Percentiles rank a stretch among this genome's conserved stretches.
These are phyloP conservation scores for Zalerion maritima DNA, from an alignment of 495 filamentous ascomycete species.

Conservation along the genomic window DNA sequence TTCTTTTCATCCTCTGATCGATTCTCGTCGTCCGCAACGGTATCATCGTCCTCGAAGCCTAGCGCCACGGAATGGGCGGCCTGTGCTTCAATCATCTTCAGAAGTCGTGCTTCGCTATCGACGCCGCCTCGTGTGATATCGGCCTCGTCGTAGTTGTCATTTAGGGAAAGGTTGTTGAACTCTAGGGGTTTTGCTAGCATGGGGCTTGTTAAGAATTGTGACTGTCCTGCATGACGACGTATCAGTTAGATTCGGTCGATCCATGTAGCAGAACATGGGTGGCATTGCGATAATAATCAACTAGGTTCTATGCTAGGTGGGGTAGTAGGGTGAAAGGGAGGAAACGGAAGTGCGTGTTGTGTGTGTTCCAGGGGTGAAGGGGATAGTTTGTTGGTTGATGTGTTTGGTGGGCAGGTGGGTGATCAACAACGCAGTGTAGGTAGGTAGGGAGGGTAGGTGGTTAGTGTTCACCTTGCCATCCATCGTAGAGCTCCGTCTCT, in stretches of 20 bases:
- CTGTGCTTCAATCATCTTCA: constrained; percentile 93
- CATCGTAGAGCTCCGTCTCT: constrained; percentile 97
- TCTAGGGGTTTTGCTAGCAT: constrained; percentile 66
- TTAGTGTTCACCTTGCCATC: constrained; percentile 72
- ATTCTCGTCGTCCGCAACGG: constrained; percentile 56
- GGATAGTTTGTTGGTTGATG: too few species aligned
- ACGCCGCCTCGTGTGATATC: constrained; percentile 43
- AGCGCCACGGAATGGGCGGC: constrained; percentile 66
- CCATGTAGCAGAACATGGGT: constrained; percentile 1
- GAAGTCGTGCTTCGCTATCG: constrained; percentile 73
- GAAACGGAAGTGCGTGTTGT: too few species aligned
- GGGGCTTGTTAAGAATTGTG: constrained; percentile 79
- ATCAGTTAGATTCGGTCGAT: constrained; percentile 9
- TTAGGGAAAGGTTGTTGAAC: constrained; percentile 67
- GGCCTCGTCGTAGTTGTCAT: constrained; percentile 57
- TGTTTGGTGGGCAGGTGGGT: too few species aligned
- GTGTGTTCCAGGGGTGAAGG: too few species aligned
- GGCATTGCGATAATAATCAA: too few species aligned
- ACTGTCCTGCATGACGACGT: constrained; percentile 53
- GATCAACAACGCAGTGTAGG: neutral
- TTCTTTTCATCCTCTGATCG: constrained; percentile 65
- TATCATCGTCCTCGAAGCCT: constrained; percentile 62
- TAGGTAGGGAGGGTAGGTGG: neutral
- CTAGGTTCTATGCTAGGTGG: too few species aligned
- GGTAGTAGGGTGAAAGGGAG: neutral